Evolutionary conservation across 2,329 filamentous ascomycete genomes (phyloP).

Genomic region (Berkeleyomyces basicola): DNA sequence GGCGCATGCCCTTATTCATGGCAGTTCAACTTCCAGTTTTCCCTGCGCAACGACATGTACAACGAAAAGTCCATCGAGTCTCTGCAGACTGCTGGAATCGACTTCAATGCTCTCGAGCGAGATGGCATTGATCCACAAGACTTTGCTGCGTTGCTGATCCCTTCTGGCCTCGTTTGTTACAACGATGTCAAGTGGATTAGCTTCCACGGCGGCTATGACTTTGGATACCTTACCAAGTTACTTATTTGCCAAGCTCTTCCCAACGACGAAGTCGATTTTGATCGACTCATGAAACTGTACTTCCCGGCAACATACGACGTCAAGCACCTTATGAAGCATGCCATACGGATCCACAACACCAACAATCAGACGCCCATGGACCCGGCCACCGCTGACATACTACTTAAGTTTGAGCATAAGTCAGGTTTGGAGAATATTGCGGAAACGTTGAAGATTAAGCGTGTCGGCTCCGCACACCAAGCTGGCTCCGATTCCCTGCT

Average conservation of each 20-base stretch:
- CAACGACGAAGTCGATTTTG: constrained; percentile 78
- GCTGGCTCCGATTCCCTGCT: constrained; percentile 87
- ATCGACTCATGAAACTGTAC: constrained; percentile 74
- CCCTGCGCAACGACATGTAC: constrained; percentile 91
- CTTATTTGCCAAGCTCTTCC: constrained; percentile 71
- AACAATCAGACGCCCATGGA: constrained; percentile 47
- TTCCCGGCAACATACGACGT: constrained; percentile 92
- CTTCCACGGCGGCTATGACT: constrained; percentile 96
- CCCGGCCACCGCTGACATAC: constrained; percentile 50
- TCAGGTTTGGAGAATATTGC: constrained; percentile 87
- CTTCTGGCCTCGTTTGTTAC: constrained; percentile 76
- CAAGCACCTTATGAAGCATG: constrained; percentile 91
- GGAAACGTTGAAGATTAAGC: constrained; percentile 79
- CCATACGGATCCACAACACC: constrained; percentile 51
- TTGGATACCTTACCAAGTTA: constrained; percentile 91
- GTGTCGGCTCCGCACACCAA: constrained; percentile 75
- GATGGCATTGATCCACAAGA: constrained; percentile 81
- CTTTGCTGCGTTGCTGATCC: constrained; percentile 80
- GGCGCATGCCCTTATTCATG: constrained; percentile 68
- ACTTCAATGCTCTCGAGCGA: constrained; percentile 68
- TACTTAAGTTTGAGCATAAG: constrained; percentile 76
- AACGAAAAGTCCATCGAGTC: constrained; percentile 89
- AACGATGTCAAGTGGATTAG: constrained; percentile 90
- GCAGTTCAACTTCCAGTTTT: constrained; percentile 99
- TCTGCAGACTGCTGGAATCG: constrained; percentile 77